A percentile compares a stretch with the other conserved stretches of the same genome.
These are phyloP conservation scores for Colletotrichum brevisporum DNA, from an alignment of 2,329 filamentous ascomycete genomes.

Conservation along the genomic window DNA sequence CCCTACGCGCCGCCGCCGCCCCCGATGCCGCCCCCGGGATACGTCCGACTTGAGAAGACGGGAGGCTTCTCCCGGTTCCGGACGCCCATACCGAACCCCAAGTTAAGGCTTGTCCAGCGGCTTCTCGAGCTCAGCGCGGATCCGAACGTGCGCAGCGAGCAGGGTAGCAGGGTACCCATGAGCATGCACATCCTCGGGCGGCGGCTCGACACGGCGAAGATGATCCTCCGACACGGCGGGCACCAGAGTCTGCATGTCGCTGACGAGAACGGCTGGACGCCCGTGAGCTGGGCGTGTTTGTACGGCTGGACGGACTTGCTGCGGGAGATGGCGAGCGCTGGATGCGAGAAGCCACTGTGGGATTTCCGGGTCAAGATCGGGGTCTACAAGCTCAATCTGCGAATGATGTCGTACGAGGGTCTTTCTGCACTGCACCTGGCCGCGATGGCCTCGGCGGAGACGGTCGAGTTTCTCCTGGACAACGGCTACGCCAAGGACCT, in stretches of 20 bases:
- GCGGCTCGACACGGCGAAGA: not conserved
- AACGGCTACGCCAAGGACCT: not conserved
- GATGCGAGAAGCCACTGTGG: constrained; percentile 2
- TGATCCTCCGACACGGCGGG: constrained; percentile 2
- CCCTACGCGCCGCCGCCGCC: not conserved
- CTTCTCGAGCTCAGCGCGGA: not conserved
- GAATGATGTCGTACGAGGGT: not conserved
- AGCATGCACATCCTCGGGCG: constrained; percentile 3
- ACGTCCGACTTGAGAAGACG: not conserved
- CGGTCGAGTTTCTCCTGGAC: constrained; percentile 1
- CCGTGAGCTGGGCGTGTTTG: constrained; percentile 10
- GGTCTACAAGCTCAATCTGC: not conserved
- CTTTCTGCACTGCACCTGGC: constrained; percentile 2
- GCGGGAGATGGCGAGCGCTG: not conserved
- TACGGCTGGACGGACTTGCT: constrained; percentile 6
- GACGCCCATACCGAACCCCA: not conserved
- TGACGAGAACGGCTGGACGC: constrained; percentile 20
- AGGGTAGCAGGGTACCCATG: not conserved
- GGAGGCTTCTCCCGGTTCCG: not conserved
- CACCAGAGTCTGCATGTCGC: not conserved
- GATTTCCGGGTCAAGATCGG: not conserved
- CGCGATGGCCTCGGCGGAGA: constrained; percentile 7
- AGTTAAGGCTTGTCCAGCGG: not conserved
- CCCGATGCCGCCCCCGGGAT: not conserved
- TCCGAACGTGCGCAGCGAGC: not conserved